These are phyloP conservation scores for Lactarius tabidus DNA, from an alignment of 768 basidiomycete genomes.

Conservation along the genomic window DNA sequence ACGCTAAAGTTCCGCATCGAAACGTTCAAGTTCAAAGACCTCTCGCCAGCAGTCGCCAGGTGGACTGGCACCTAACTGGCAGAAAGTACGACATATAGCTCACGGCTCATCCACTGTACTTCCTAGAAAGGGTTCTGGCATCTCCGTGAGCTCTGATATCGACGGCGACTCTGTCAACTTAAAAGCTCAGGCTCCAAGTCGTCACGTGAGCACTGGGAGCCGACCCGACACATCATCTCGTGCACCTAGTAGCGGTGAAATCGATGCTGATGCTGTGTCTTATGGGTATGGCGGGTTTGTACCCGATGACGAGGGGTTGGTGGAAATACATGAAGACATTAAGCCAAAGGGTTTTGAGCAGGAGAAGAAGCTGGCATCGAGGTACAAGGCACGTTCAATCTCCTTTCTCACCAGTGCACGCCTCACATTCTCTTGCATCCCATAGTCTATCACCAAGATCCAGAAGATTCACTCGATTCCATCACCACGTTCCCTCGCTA, in stretches of 20 bases:
- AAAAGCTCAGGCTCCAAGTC: too few relatives aligned
- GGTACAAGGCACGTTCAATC: not conserved
- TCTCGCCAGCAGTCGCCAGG: not conserved
- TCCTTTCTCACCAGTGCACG: not conserved
- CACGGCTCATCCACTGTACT: not conserved
- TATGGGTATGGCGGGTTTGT: not conserved
- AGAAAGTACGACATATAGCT: not conserved
- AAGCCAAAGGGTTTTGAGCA: not conserved
- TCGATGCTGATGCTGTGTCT: not conserved
- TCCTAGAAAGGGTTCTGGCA: not conserved
- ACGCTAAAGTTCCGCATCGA: too few relatives aligned
- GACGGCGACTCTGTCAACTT: too few relatives aligned
- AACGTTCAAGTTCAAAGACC: not conserved
- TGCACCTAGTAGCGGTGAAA: not conserved
- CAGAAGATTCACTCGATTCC: not conserved
- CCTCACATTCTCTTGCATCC: not conserved
- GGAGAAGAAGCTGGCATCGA: not conserved
- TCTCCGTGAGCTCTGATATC: not conserved
- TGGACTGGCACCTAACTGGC: not conserved
- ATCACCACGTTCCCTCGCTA: not conserved
- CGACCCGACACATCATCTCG: too few relatives aligned
- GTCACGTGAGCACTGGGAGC: too few relatives aligned
- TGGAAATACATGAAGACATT: not conserved
- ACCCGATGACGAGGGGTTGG: not conserved
- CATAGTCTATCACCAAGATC: not conserved